phyloP scores from a whole-genome alignment of 1,284 basidiomycete genomes.

The Cryptococcus floricola region DNA sequence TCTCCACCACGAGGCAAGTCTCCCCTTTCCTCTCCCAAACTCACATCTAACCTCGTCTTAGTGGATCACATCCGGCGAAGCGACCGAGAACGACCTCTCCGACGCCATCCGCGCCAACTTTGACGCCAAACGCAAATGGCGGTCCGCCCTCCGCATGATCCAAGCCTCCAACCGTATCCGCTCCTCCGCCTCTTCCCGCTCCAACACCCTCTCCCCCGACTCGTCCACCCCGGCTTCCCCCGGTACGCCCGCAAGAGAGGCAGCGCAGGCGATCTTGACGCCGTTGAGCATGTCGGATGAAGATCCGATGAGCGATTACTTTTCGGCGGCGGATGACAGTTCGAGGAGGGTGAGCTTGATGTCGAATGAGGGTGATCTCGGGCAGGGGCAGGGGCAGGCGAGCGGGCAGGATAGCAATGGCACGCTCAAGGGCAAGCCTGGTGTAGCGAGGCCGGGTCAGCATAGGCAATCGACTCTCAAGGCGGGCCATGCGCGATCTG shows the following conservation, averaged over 20 bases:
- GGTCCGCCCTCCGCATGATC: constrained; percentile 25
- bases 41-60: constrained; percentile 7
- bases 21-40: neutral
- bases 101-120: constrained; percentile 66
- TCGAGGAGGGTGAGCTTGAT: neutral
- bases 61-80: constrained; percentile 30
- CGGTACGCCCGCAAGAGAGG: neutral
- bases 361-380: neutral
- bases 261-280: constrained; percentile 7
- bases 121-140: constrained; percentile 36
- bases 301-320: constrained; percentile 7
- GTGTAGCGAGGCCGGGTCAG: neutral
- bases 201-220: constrained; percentile 3
- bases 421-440: too few species aligned
- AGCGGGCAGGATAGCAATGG: too few species aligned
- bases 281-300: constrained; percentile 23
- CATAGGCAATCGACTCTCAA: neutral
- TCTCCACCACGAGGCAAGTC: constrained; percentile 57
- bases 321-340: neutral
- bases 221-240: constrained; percentile 6
- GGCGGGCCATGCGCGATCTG: neutral
- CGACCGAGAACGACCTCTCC: constrained; percentile 66
- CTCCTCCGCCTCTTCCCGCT: constrained; percentile 6
- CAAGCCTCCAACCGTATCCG: constrained; percentile 26
- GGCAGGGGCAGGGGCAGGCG: neutral